phyloP scores from a whole-genome alignment of 2,329 filamentous ascomycete species.

The Calonectria hongkongensis region DNA sequence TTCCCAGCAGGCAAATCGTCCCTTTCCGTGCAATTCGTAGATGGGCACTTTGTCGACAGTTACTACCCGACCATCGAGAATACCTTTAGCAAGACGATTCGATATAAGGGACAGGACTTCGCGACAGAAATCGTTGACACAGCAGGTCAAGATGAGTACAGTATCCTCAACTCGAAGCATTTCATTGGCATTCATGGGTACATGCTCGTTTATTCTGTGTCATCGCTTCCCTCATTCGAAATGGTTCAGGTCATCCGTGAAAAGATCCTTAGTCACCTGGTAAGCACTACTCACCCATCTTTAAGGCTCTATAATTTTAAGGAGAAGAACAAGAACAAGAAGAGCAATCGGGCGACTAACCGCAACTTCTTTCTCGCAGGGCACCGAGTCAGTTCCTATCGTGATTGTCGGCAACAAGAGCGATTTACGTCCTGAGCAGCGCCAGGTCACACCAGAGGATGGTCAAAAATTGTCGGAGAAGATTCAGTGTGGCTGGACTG shows the following conservation, averaged over 20 bases:
- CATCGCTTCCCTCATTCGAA: conserved; percentile 94
- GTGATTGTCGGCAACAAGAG: conserved; percentile 98
- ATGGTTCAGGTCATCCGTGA: conserved; percentile 97
- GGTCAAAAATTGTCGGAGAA: conserved; percentile 90
- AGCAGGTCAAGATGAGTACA: conserved; percentile 99
- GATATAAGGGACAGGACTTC: conserved; percentile 93
- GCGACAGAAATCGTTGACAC: conserved; percentile 99
- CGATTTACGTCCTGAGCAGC: conserved; percentile 93
- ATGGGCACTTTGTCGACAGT: conserved; percentile 98
- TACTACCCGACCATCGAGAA: conserved; percentile 99
- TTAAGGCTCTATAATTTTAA: background rate
- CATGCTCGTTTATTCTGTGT: conserved; percentile 98
- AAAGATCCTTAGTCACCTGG: conserved; percentile 97
- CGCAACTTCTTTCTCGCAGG: conserved; percentile 70
- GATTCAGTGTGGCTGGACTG: conserved; percentile 94
- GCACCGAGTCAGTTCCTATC: conserved; percentile 92
- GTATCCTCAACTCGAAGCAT: conserved; percentile 97
- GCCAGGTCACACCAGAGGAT: conserved; percentile 90
- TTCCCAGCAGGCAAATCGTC: conserved; percentile 89
- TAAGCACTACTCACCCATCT: conserved; percentile 62
- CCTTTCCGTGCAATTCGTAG: conserved; percentile 96
- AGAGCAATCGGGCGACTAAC: conserved; percentile 6
- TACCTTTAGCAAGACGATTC: conserved; percentile 97
- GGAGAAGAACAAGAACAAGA: no score
- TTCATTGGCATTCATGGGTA: conserved; percentile 99